Evolutionary conservation across 305 asterid species (phyloP).

Genomic region (Fraxinus latifolia): DNA sequence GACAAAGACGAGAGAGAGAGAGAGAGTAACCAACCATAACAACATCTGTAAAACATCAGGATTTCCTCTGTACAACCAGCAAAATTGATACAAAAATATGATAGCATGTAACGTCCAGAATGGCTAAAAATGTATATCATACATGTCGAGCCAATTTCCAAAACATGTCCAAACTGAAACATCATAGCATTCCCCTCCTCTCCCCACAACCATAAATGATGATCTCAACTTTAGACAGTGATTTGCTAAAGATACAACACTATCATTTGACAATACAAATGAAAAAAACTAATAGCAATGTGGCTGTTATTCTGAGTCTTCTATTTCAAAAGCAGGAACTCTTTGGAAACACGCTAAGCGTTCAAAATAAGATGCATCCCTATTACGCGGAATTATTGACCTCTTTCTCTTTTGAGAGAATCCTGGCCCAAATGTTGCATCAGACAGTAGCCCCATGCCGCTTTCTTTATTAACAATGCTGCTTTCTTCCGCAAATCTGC

Average conservation of each 20-base stretch:
- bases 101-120: no score
- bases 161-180: neutral
- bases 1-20: no score
- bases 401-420: conserved; percentile 59
- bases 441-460: conserved; percentile 42
- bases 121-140: neutral
- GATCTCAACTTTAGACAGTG: neutral
- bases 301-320: conserved; percentile 48
- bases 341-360: conserved; percentile 53
- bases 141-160: neutral
- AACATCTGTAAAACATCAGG: no score
- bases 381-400: conserved; percentile 35
- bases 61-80: no score
- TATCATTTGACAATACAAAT: neutral
- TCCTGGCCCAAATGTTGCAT: conserved; percentile 51
- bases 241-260: neutral
- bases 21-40: no score
- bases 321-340: conserved; percentile 47
- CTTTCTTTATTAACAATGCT: conserved; percentile 34
- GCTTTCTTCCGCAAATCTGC: conserved; percentile 48
- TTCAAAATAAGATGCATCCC: conserved; percentile 36
- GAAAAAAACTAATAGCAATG: neutral
- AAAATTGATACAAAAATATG: no score
- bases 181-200: neutral
- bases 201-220: neutral